Percentiles rank a stretch among this genome's conserved stretches.
These are phyloP conservation scores for Aspergillus cejpii DNA, from an alignment of 2,329 filamentous ascomycete genomes.

Conservation along the genomic window DNA sequence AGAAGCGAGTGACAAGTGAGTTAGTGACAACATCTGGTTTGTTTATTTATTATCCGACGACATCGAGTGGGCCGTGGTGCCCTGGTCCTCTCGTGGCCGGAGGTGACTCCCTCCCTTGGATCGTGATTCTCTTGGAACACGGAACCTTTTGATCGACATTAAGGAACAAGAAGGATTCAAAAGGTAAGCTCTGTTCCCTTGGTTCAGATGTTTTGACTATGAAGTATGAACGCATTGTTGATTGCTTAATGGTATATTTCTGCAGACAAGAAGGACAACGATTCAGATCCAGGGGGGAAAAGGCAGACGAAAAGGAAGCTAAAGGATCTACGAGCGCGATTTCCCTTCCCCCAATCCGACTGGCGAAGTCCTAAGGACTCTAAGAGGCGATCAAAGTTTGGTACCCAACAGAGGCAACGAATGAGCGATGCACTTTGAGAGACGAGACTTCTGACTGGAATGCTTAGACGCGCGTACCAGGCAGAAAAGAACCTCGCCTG, in stretches of 20 bases:
- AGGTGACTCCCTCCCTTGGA: conserved; percentile 3
- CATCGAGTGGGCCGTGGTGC: background rate
- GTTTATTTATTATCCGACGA: background rate
- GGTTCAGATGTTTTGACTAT: background rate
- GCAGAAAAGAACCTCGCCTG: conserved; percentile 16
- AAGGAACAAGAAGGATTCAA: background rate
- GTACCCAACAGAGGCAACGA: conserved; percentile 1
- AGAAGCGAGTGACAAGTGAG: no score
- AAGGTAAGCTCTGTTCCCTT: background rate
- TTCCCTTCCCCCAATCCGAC: background rate
- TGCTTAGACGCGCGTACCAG: conserved; percentile 25
- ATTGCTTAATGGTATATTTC: background rate
- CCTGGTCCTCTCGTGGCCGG: background rate
- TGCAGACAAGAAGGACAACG: background rate
- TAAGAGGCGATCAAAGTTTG: background rate
- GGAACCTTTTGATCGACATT: conserved; percentile 4
- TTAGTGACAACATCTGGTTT: background rate
- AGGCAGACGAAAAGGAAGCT: background rate
- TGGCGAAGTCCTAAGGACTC: background rate
- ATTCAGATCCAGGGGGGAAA: background rate
- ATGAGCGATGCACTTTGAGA: conserved; percentile 1
- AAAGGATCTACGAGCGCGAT: background rate
- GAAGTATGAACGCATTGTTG: background rate
- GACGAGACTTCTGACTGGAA: conserved; percentile 26
- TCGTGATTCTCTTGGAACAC: conserved; percentile 1